Percentiles rank a stretch among this genome's conserved stretches.
Conservation (phyloP, 2,329 filamentous ascomycete species). For the Hypoxylon sp. region DNA sequence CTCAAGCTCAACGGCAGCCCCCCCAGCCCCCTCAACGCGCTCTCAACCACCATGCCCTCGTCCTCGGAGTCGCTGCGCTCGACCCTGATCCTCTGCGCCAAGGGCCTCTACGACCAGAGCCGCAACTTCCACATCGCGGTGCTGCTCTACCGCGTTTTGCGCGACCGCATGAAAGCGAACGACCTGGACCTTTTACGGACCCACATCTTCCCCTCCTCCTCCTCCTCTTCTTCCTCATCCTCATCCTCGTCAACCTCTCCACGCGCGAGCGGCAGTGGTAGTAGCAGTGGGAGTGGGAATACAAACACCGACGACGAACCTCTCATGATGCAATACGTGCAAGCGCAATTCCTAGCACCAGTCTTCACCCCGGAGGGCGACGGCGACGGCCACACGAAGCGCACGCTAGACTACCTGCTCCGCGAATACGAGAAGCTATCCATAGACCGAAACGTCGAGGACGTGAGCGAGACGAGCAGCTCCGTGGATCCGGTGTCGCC, state of each 20-base stretch:
- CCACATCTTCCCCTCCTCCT: slow-evolving; percentile 31
- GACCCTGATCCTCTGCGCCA: slow-evolving; percentile 53
- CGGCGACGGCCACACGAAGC: neutral
- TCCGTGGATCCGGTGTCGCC: slow-evolving; percentile 1
- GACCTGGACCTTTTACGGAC: slow-evolving; percentile 40
- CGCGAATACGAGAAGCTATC: slow-evolving; percentile 38
- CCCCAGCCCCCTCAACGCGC: slow-evolving; percentile 39
- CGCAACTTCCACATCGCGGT: slow-evolving; percentile 54
- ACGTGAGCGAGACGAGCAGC: slow-evolving; percentile 18
- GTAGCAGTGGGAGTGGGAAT: too few species aligned
- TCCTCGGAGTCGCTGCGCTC: slow-evolving; percentile 49
- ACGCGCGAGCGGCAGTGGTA: too few species aligned
- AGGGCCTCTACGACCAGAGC: slow-evolving; percentile 53
- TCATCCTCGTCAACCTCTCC: too few species aligned
- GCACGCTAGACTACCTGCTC: slow-evolving; percentile 33
- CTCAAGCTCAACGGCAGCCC: slow-evolving; percentile 42
- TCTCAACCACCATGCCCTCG: neutral
- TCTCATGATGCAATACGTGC: slow-evolving; percentile 38
- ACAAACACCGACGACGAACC: slow-evolving; percentile 35
- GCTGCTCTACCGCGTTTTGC: slow-evolving; percentile 53
- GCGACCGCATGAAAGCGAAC: slow-evolving; percentile 51
- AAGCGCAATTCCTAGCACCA: slow-evolving; percentile 37
- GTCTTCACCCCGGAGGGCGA: slow-evolving; percentile 8
- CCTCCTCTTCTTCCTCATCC: neutral
- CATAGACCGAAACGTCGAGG: slow-evolving; percentile 21